Evolutionary conservation across 2,329 filamentous ascomycete genomes (phyloP).

Genomic region (Lasiodiplodia theobromae): DNA sequence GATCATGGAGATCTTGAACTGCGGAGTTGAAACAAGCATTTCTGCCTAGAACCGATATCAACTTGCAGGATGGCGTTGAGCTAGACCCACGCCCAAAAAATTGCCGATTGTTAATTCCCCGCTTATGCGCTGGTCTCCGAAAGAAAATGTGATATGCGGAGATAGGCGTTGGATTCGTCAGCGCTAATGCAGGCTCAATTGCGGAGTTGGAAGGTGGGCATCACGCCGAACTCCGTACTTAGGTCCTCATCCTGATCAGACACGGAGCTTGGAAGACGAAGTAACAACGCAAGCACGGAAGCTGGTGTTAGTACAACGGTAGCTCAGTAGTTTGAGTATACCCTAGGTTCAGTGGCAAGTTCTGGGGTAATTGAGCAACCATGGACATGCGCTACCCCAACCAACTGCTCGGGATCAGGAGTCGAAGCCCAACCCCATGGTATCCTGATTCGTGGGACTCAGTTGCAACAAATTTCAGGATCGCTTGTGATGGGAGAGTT

Average conservation of each 20-base stretch:
- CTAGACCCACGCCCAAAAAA: not conserved
- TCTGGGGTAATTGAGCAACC: not conserved
- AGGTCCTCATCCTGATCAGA: not conserved
- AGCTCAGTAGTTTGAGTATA: not conserved
- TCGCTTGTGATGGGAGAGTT: too few relatives aligned
- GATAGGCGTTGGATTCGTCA: not conserved
- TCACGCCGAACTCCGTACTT: not conserved
- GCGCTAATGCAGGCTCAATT: not conserved
- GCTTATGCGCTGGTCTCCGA: conserved; percentile 2
- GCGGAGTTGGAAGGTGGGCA: conserved; percentile 4
- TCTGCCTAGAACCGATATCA: not conserved
- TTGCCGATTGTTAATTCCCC: not conserved
- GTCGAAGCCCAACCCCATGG: not conserved
- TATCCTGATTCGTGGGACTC: not conserved
- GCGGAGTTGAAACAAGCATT: not conserved
- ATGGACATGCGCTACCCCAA: not conserved
- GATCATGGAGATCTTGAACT: not conserved
- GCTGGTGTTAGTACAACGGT: not conserved
- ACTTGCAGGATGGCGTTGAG: not conserved
- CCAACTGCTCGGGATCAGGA: not conserved
- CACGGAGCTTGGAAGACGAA: not conserved
- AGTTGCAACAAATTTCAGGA: too few relatives aligned
- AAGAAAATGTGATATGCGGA: not conserved
- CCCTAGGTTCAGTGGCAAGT: too few relatives aligned
- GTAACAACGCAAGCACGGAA: not conserved